phyloP scores from a whole-genome alignment of 495 filamentous ascomycete genomes.

The Aspergillus homomorphus region DNA sequence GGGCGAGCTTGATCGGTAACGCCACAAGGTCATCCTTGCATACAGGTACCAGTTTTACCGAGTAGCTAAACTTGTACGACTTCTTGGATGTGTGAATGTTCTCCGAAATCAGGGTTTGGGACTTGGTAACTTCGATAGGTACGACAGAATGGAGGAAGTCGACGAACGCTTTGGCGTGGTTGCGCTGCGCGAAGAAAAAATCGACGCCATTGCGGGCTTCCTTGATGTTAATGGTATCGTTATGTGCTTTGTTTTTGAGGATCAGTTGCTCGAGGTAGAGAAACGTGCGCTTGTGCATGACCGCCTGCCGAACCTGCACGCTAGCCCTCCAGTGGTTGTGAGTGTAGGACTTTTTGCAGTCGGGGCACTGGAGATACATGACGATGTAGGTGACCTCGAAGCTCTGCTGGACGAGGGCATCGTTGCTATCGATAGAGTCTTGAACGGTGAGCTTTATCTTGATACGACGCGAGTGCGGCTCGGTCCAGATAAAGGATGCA shows the following conservation, averaged over 20 bases:
- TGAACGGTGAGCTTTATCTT: constrained; percentile 93
- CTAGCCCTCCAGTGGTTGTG: constrained; percentile 84
- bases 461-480: constrained; percentile 86
- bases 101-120: constrained; percentile 85
- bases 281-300: constrained; percentile 96
- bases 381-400: constrained; percentile 94
- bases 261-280: constrained; percentile 95
- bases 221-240: constrained; percentile 94
- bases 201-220: constrained; percentile 91
- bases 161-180: constrained; percentile 88
- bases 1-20: constrained; percentile 84
- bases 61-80: constrained; percentile 89
- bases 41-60: constrained; percentile 80
- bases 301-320: constrained; percentile 94
- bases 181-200: constrained; percentile 86
- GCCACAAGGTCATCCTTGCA: constrained; percentile 97
- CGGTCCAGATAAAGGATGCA: constrained; percentile 95
- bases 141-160: constrained; percentile 83
- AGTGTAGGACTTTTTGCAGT: constrained; percentile 72
- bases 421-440: constrained; percentile 66
- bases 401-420: constrained; percentile 81
- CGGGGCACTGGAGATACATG: constrained; percentile 79
- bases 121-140: constrained; percentile 75
- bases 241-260: constrained; percentile 86
- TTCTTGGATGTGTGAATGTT: constrained; percentile 91